Evolutionary conservation across 2,329 filamentous ascomycete species (phyloP), one percentile per base, ranked within the genome.

Genomic region (Diplodia seriata): DNA sequence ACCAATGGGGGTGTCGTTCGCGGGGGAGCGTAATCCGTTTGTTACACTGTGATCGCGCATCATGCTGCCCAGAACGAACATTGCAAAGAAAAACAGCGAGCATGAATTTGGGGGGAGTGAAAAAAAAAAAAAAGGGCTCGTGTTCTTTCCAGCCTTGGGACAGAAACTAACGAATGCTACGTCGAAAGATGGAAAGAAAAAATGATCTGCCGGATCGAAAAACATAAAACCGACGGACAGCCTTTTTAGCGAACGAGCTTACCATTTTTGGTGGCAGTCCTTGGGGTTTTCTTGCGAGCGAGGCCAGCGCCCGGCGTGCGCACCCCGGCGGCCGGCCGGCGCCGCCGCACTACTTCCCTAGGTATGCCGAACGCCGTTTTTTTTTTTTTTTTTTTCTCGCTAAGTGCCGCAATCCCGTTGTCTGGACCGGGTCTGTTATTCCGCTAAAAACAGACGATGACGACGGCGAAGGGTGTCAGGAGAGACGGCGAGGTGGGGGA

Each of bases 161-260:
- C 26, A 15, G 26, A 9, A 29, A 20, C 54, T 57, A 57, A 2
- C 12, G 11, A 40, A 38, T 57, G 54, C 54, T 20, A 57, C 54
- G 54, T 57, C 54, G 54, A 57, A 40, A 26, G 14, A 26, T 29
- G 18, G 9, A 11, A 36, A 1, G 2, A 36, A 1, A 53, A 53
- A 31, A 53, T 29, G 26, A 47, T 47, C 43, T 47, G 43, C 43
- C 43, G 43, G 43, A 47, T 47, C 43, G n/a, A 57, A 40, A 40
- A 40, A 2, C n/a, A 36, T 40, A 20, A 40, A 57, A 33, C 54
- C 38, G 36, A 38, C n/a, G 15, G 33, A 38, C 33, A 57, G 26
- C 31, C 54, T 14, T 36, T 36, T 36, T 31, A 53, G 29, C 50
- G 50, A 31, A 9, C 26, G 23, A 53, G 50, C 50, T 53, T 53